Conservation (phyloP, 768 basidiomycete genomes). For the Tubosaeta sp. region DNA sequence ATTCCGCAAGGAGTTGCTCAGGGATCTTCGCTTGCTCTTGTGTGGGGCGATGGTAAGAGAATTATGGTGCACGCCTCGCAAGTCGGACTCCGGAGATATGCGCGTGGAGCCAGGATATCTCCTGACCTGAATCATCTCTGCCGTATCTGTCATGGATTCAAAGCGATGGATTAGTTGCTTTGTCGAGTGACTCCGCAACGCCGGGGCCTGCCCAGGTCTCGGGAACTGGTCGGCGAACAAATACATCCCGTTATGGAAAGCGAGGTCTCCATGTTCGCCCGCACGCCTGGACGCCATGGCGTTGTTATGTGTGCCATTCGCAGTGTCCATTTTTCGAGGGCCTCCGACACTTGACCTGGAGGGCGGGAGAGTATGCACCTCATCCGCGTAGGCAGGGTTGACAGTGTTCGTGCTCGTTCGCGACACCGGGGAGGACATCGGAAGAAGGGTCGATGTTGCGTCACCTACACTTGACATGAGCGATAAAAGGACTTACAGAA, state of each 20-base stretch:
- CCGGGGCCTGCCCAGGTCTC: background rate
- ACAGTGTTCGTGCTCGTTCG: constrained; percentile 5
- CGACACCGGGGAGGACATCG: constrained; percentile 13
- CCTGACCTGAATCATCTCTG: constrained; percentile 5
- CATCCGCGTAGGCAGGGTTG: constrained; percentile 2
- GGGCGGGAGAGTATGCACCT: background rate
- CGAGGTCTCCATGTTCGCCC: background rate
- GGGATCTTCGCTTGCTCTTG: constrained; percentile 45
- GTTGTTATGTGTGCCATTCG: background rate
- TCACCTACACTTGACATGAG: constrained; percentile 18
- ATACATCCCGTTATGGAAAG: background rate
- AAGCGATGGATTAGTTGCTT: constrained; percentile 52
- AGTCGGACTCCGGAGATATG: constrained; percentile 12
- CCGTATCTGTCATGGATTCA: constrained; percentile 39
- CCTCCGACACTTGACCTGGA: constrained; percentile 15
- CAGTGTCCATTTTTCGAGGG: constrained; percentile 16
- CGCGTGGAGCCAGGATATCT: constrained; percentile 7
- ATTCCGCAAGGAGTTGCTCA: constrained; percentile 62
- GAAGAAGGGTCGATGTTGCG: constrained; percentile 10
- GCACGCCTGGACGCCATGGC: background rate
- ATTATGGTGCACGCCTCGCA: constrained; percentile 11
- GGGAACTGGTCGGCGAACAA: constrained; percentile 1
- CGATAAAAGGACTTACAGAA: background rate
- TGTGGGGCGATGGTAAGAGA: constrained; percentile 19
- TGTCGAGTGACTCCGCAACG: constrained; percentile 37